These are phyloP conservation scores for Waitea zeae DNA, from an alignment of 1,284 basidiomycete genomes.

Conservation along the genomic window DNA sequence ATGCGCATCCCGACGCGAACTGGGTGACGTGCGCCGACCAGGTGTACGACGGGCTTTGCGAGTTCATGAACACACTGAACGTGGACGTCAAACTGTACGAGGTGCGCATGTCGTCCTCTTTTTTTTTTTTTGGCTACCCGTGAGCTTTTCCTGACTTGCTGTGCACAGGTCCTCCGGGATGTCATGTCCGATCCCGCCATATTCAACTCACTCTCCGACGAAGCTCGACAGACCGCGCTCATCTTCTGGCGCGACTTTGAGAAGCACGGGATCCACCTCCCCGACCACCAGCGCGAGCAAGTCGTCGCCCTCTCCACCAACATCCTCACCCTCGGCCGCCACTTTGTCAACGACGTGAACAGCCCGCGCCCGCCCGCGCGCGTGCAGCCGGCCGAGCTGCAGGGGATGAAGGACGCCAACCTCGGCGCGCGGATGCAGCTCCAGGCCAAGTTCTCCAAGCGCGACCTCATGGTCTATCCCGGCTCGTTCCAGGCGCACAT, in stretches of 20 bases:
- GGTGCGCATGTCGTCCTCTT: constrained; percentile 25
- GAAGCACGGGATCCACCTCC: constrained; percentile 88
- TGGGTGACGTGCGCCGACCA: constrained; percentile 80
- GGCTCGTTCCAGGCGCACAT: constrained; percentile 82
- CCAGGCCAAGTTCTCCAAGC: constrained; percentile 58
- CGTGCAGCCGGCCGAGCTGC: constrained; percentile 47
- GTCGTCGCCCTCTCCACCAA: constrained; percentile 90
- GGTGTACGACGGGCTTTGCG: constrained; percentile 84
- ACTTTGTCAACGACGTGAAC: constrained; percentile 60
- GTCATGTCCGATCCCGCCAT: constrained; percentile 48
- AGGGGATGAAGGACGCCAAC: constrained; percentile 50
- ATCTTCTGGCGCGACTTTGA: constrained; percentile 97
- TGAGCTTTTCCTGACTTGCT: constrained; percentile 6
- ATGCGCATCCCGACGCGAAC: constrained; percentile 73
- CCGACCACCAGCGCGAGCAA: constrained; percentile 54
- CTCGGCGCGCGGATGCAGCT: constrained; percentile 52
- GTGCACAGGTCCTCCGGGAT: constrained; percentile 37
- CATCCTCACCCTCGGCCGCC: constrained; percentile 76
- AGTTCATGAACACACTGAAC: constrained; percentile 96
- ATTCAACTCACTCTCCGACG: constrained; percentile 40
- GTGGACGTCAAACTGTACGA: constrained; percentile 88
- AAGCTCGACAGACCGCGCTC: constrained; percentile 70
- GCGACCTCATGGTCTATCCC: constrained; percentile 60
- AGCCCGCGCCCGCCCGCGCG: constrained; percentile 42
- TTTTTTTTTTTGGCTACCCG: constrained; percentile 5